Percentiles rank a stretch among this genome's conserved stretches.
phyloP scores from a whole-genome alignment of 2,329 filamentous ascomycete genomes.

The Fusarium setosum region DNA sequence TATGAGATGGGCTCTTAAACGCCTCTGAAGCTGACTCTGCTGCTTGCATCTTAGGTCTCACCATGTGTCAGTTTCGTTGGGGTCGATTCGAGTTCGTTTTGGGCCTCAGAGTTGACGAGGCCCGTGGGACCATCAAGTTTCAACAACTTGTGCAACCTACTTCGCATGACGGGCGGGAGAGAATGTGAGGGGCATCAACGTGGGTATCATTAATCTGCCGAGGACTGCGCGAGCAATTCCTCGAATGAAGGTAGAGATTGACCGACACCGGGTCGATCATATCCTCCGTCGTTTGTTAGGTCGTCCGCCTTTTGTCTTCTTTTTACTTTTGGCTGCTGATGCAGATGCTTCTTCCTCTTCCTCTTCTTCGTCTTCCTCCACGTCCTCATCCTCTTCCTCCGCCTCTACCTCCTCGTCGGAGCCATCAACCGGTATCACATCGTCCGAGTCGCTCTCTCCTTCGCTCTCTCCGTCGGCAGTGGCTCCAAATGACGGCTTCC shows the following conservation, averaged over 20 bases:
- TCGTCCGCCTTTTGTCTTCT: slow-evolving; percentile 29
- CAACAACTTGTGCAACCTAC: not conserved
- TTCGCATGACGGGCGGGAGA: not conserved
- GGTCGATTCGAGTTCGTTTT: too few species aligned
- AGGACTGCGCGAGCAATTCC: slow-evolving; percentile 29
- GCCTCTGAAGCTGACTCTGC: too few species aligned
- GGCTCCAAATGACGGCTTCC: slow-evolving; percentile 46
- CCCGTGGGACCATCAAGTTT: not conserved
- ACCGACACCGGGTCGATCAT: slow-evolving; percentile 28
- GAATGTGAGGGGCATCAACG: slow-evolving; percentile 22
- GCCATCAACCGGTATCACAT: slow-evolving; percentile 44
- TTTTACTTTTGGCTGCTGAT: slow-evolving; percentile 27
- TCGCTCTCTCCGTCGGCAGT: slow-evolving; percentile 50
- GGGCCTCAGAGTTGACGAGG: not conserved
- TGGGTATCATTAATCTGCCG: slow-evolving; percentile 38
- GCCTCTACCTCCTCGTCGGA: slow-evolving; percentile 52
- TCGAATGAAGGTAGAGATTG: slow-evolving; percentile 32
- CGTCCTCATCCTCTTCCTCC: slow-evolving; percentile 34
- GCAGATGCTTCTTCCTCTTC: slow-evolving; percentile 28
- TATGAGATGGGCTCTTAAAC: too few species aligned
- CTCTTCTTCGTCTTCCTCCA: slow-evolving; percentile 34
- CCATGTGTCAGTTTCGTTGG: too few species aligned
- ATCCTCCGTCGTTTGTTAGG: slow-evolving; percentile 43
- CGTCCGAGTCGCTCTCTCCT: slow-evolving; percentile 54
- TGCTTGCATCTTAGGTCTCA: too few species aligned